Evolutionary conservation across 2,329 filamentous ascomycete species (phyloP), one percentile per base, ranked within the genome.

Genomic region (Lithohypha guttulata): DNA sequence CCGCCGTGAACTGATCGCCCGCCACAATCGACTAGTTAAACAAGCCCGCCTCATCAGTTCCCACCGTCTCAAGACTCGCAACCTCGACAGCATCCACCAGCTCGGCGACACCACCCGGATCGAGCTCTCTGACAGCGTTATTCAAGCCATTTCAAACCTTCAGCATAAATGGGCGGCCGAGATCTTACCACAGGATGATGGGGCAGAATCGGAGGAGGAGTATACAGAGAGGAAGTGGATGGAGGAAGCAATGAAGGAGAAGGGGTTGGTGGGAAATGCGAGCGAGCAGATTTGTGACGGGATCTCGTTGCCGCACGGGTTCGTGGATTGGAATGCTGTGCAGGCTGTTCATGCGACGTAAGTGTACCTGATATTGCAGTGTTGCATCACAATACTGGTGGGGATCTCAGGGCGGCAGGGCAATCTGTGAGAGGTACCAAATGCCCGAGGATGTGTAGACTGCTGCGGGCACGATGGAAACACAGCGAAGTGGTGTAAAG

Each of bases 21-120:
- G 20, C 7, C 26, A 21, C 26, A 31, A 30, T 18, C 11, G 19
- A 17, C 18, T 21, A 6, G 17, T 11, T 14, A 6, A 30, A 13
- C 7, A n/a, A 8, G 18, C 25, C 11, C 11, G 26, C 13, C n/a
- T 11, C 22, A 18, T 23, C 9, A 30, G 23, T 15, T 30, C 30
- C 17, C 9, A 13, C 5, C 8, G 26, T 3, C 25, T 39, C 27
- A 39, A 39, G 18, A 7, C 4, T 13, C 10, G 4, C 8, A 39
- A 39, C n/a, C 15, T 39, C 6, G 5, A 13, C n/a, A 39, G 31
- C 26, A 22, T 39, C 8, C 35, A 39, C 21, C 35, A 39, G 27
- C 14, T 39, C 7, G 35, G 35, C 13, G 13, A 31, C 15, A 26
- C 30, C 14, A 21, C 15, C 13, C 9, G 35, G 11, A 23, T 30